Evolutionary conservation across 2,329 filamentous ascomycete genomes (phyloP), one percentile per base, ranked within the genome.

Genomic region (Hymenoscyphus albidus): DNA sequence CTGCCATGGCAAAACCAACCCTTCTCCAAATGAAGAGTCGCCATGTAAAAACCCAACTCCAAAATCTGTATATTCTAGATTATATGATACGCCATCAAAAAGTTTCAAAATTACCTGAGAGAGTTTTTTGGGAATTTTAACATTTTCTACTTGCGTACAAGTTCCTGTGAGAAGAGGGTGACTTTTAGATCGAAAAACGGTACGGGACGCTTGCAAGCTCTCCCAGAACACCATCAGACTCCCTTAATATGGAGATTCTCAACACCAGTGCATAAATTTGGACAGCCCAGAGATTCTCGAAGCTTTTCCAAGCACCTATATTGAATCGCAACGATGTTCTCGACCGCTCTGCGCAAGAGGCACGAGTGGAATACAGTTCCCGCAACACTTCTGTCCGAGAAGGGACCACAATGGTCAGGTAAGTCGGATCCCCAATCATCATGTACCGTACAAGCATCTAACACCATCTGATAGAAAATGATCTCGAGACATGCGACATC

Each of bases 381-480:
- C 51, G 60, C 65, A n/a, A 68, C 51, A 31, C 68, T 76, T 10
- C 66, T 75, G 0, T 58, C 67, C 14, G 62, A 62, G 16, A 60
- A 71, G 51, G 31, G 59, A 48, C 69, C 69, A 58, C 70, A 63
- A 73, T 76, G 74, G 74, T 62, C 68, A 73, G 75, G 75, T 75
- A 54, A 59, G 63, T 51, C 32, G 42, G 22, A 22, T 5, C 31
- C 18, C 27, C n/a, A 38, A 48, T 44, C 10, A 18, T 18, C n/a
- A 32, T 38, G 27, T 12, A 35, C 44, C 51, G 48, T 22, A 40
- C 35, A 16, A 59, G 5, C 12, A n/a, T 54, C 64, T 22, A 63
- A 32, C 32, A 38, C 12, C 7, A 35, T 18, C 31, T 51, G 42
- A 16, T 54, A 74, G 72, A 76, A 63, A 59, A 60, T 32, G 58